Evolutionary conservation across 1,284 basidiomycete species (phyloP).

Genomic region (Gymnopus androsaceus): DNA sequence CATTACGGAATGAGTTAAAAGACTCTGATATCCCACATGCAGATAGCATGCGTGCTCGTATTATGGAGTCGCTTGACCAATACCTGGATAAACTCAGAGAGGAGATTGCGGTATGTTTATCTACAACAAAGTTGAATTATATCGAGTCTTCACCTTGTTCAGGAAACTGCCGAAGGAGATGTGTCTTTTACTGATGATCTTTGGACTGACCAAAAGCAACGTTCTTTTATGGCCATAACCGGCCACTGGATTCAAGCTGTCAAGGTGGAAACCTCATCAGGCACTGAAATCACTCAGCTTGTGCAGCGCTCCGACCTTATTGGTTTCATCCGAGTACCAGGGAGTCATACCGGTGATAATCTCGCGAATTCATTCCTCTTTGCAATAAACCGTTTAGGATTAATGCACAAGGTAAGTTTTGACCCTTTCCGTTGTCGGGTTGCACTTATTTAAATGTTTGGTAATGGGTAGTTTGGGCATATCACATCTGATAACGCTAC

Average conservation of each 20-base stretch:
- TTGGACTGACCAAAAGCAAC: not conserved
- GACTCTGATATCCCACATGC: not conserved
- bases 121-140: not conserved
- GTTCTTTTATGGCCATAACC: constrained; percentile 2
- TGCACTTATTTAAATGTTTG: not conserved
- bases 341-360: constrained; percentile 23
- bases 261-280: not conserved
- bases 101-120: not conserved
- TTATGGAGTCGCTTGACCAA: not conserved
- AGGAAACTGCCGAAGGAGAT: not conserved
- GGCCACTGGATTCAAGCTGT: constrained; percentile 6
- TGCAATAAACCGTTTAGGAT: constrained; percentile 15
- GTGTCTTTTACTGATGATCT: not conserved
- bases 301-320: constrained; percentile 6
- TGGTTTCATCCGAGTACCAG: constrained; percentile 22
- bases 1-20: not conserved
- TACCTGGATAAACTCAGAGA: not conserved
- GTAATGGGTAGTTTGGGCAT: not conserved
- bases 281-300: not conserved
- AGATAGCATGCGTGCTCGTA: not conserved
- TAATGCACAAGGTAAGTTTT: not conserved
- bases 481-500: constrained; percentile 7
- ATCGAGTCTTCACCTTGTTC: not conserved
- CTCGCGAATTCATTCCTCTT: constrained; percentile 21
- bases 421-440: not conserved